These are phyloP conservation scores for Chaetoceros tenuissimus DNA, from an alignment of 108 stramenopile genomes.

Conservation along the genomic window DNA sequence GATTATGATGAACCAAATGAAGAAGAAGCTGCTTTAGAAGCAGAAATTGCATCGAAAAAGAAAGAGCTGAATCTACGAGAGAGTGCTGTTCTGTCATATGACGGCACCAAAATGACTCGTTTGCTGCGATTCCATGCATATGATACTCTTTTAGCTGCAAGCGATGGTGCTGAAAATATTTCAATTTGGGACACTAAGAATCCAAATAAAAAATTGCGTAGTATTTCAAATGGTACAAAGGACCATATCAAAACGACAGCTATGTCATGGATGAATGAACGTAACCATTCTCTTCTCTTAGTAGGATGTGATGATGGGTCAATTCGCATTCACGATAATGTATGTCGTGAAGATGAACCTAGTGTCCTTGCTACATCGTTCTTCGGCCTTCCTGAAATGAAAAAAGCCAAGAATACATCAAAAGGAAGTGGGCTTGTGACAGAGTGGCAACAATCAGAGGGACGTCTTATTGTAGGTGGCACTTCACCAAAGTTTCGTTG, in stretches of 20 bases:
- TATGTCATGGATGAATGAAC: constrained; percentile 88
- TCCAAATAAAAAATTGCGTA: constrained; percentile 20
- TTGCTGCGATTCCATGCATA: constrained; percentile 88
- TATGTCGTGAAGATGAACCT: constrained; percentile 30
- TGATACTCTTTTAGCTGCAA: constrained; percentile 81
- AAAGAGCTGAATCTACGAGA: constrained; percentile 60
- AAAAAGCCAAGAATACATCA: constrained; percentile 37
- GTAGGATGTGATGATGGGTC: constrained; percentile 90
- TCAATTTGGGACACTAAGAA: constrained; percentile 77
- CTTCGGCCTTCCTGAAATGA: constrained; percentile 73
- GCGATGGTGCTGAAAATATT: constrained; percentile 65
- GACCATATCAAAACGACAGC: constrained; percentile 76
- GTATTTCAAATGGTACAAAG: constrained; percentile 54
- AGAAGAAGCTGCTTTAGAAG: constrained; percentile 29
- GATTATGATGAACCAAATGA: constrained; percentile 15
- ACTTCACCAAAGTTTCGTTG: constrained; percentile 53
- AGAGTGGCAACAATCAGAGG: constrained; percentile 76
- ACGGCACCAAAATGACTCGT: constrained; percentile 54
- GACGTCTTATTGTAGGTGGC: constrained; percentile 78
- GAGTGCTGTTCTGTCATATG: constrained; percentile 53
- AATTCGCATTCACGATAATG: constrained; percentile 76
- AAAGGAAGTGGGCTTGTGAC: constrained; percentile 73
- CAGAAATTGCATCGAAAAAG: constrained; percentile 38
- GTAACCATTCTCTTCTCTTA: constrained; percentile 54
- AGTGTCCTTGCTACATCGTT: constrained; percentile 78